phyloP scores from a whole-genome alignment of 345 rosid genomes.

The Eucalyptus lansdowneana region DNA sequence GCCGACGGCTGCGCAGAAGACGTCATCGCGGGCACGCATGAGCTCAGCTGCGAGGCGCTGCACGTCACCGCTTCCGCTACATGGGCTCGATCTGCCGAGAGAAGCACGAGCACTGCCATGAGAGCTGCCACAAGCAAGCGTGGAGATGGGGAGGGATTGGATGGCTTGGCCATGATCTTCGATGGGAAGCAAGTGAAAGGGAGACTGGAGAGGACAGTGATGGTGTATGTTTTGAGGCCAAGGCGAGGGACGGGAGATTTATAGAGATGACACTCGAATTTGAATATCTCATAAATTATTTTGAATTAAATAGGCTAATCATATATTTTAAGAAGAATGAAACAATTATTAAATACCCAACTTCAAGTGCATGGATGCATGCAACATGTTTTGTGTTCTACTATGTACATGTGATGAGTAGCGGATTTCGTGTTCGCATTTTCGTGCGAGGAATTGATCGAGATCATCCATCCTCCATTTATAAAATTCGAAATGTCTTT shows the following conservation, averaged over 20 bases:
- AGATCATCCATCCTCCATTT: background rate
- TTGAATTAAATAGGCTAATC: background rate
- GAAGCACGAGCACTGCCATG: background rate
- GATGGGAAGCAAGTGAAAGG: background rate
- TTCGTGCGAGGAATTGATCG: background rate
- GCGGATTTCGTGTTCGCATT: background rate
- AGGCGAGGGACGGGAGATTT: background rate
- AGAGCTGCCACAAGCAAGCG: background rate
- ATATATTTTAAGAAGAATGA: background rate
- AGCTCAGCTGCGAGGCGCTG: slow-evolving; percentile 30
- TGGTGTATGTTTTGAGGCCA: background rate
- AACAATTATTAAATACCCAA: background rate
- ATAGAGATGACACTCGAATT: background rate
- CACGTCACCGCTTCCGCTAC: slow-evolving; percentile 38
- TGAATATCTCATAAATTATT: background rate
- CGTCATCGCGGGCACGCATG: slow-evolving; percentile 29
- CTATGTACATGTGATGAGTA: background rate
- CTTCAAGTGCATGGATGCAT: background rate
- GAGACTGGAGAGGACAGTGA: background rate
- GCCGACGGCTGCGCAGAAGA: slow-evolving; percentile 21
- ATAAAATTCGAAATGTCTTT: background rate
- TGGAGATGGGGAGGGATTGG: background rate
- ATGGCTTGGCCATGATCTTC: background rate
- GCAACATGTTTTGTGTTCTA: background rate
- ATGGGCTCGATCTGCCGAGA: background rate